Conservation (phyloP, 352 stramenopile genomes). For the Globisporangium nodosum region DNA sequence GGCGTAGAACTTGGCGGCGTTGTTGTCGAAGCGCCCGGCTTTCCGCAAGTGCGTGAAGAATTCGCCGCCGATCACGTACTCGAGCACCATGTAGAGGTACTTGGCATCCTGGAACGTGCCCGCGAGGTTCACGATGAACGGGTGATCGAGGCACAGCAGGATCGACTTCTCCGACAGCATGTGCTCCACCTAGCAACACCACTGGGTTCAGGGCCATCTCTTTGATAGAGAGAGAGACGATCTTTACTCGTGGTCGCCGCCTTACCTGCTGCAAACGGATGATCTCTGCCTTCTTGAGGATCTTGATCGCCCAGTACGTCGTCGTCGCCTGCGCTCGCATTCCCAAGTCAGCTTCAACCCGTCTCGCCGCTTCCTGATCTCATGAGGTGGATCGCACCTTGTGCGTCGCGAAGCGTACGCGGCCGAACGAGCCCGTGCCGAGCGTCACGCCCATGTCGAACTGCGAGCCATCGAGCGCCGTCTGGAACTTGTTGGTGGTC, state of each 20-base stretch:
- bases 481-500: slow-evolving; percentile 48
- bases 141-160: slow-evolving; percentile 89
- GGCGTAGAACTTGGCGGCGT: slow-evolving; percentile 90
- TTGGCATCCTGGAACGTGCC: slow-evolving; percentile 93
- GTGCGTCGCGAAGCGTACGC: slow-evolving; percentile 95
- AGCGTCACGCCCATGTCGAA: slow-evolving; percentile 96
- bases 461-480: slow-evolving; percentile 72
- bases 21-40: slow-evolving; percentile 92
- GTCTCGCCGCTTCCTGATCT: too few relatives aligned
- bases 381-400: slow-evolving; percentile 43
- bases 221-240: neutral
- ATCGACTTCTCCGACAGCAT: slow-evolving; percentile 97
- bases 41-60: slow-evolving; percentile 96
- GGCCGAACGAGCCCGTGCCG: slow-evolving; percentile 95
- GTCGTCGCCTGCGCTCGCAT: slow-evolving; percentile 51
- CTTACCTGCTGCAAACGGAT: slow-evolving; percentile 91
- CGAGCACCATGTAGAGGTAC: slow-evolving; percentile 97
- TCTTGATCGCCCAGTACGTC: slow-evolving; percentile 96
- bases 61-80: slow-evolving; percentile 96
- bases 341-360: neutral
- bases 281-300: slow-evolving; percentile 96
- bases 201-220: neutral
- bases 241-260: neutral
- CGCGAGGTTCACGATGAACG: slow-evolving; percentile 96
- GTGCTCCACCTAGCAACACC: slow-evolving; percentile 86